These are phyloP conservation scores for Sclerotiophoma versabilis DNA, from an alignment of 2,329 filamentous ascomycete species.

Conservation along the genomic window DNA sequence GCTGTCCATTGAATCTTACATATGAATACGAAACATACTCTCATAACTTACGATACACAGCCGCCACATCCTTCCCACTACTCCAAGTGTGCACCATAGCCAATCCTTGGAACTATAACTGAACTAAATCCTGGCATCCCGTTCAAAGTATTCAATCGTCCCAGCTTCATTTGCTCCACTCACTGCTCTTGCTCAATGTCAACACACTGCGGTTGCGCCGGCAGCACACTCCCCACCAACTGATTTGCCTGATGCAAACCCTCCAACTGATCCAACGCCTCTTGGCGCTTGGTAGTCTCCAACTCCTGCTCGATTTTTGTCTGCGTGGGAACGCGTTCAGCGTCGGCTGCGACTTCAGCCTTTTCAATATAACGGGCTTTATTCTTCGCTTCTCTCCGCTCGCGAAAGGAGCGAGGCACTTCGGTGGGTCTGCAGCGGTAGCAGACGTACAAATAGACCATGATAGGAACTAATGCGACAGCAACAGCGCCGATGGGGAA, in stretches of 20 bases:
- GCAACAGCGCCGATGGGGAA: neutral
- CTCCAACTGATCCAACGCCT: neutral
- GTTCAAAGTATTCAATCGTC: too few species aligned
- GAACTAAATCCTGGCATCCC: too few species aligned
- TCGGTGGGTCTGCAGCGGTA: neutral
- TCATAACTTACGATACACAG: too few species aligned
- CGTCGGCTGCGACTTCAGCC: neutral
- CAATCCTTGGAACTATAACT: too few species aligned
- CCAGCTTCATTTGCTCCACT: too few species aligned
- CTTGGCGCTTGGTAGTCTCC: neutral
- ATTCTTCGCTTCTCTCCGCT: neutral
- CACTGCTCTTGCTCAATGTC: neutral
- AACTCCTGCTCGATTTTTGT: neutral
- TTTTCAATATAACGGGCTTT: neutral
- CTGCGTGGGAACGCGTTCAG: neutral
- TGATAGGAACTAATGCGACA: neutral
- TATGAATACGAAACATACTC: too few species aligned
- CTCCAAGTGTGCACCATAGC: too few species aligned
- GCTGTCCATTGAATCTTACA: too few species aligned
- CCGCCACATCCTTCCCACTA: too few species aligned
- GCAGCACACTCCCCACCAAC: neutral
- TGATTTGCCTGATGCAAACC: neutral
- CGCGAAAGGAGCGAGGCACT: neutral
- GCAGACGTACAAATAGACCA: neutral
- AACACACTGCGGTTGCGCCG: neutral